Evolutionary conservation across 352 stramenopile species (phyloP), one percentile per base, ranked within the genome.

Genomic region (Phytophthora pisi): DNA sequence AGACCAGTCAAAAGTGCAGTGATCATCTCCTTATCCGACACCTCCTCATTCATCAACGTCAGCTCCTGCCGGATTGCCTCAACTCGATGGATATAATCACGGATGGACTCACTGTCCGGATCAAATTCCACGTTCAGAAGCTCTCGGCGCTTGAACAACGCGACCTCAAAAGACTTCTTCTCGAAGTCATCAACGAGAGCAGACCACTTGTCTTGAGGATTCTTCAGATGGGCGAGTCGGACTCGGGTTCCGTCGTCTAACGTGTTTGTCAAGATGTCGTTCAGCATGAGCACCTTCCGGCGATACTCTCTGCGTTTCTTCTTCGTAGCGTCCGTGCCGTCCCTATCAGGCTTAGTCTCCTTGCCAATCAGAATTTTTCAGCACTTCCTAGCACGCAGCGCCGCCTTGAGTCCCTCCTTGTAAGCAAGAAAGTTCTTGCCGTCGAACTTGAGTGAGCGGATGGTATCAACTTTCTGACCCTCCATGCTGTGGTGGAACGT

Each of bases 221-320:
- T 64, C 23, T 64, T 15, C 54, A 69, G 30, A 55, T 64, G 53
- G 9, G 47, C 47, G 9, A 68, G 9, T 18, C 61, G 3, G 2
- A 68, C 61, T 6, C 61, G 47, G 1, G 61, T 68, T 18, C 34
- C 53, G n/a, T 68, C 46, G 34, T 49, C 61, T 18, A 58, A 20
- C 38, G 61, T 63, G 47, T 68, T 68, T 3, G 46, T 57, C 8
- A 68, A n/a, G 4, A 68, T 63, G 18, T 68, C 52, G 18, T 68
- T 68, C 3, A 63, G 18, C 23, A 58, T 10, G 16, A 68, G 28
- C 0, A 59, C 31, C 34, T 68, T 63, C 3, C 58, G 16, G 13
- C 31, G 38, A 46, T 46, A 63, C 34, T 63, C 58, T 47, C 49
- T 68, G 43, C 45, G 45, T 23, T 50, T 38, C 20, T 10, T 7